phyloP scores from a whole-genome alignment of 1,284 basidiomycete genomes.

The Ganoderma lucidum region DNA sequence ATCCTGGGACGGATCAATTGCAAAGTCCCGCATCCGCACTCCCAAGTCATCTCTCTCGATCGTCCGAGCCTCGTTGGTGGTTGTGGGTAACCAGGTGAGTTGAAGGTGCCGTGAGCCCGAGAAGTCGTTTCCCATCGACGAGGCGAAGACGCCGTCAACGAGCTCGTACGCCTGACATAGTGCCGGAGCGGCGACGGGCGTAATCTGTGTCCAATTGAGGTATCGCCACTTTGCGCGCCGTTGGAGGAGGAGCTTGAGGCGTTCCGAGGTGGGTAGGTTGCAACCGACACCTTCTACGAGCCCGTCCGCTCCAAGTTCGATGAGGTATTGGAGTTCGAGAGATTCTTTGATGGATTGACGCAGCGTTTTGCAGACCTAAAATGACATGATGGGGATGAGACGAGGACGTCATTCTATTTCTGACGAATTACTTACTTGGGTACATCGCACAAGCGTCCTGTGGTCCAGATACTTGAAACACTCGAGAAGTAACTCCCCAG shows the following conservation, averaged over 20 bases:
- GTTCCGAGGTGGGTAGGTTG: constrained; percentile 44
- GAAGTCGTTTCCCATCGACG: constrained; percentile 41
- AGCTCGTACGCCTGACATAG: constrained; percentile 63
- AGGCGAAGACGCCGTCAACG: constrained; percentile 62
- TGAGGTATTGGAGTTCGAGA: constrained; percentile 53
- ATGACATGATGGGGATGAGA: not conserved
- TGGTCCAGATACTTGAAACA: not conserved
- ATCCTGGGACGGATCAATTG: constrained; percentile 70
- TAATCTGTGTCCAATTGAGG: constrained; percentile 45
- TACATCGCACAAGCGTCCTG: constrained; percentile 1
- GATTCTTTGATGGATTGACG: constrained; percentile 45
- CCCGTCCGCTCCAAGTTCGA: constrained; percentile 57
- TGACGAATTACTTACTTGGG: not conserved
- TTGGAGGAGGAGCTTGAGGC: constrained; percentile 47
- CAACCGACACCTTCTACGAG: constrained; percentile 46
- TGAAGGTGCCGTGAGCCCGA: constrained; percentile 45
- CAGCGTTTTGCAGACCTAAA: constrained; percentile 52
- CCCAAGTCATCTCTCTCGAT: constrained; percentile 49
- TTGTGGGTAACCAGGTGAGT: constrained; percentile 50
- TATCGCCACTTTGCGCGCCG: constrained; percentile 51
- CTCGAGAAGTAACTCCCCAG: constrained; percentile 4
- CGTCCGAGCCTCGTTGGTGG: constrained; percentile 27
- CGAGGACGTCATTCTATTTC: not conserved
- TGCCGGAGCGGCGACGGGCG: constrained; percentile 46
- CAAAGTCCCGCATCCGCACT: constrained; percentile 60